Conservation (phyloP, 148 eudicot species). For the Rheum nobile region DNA sequence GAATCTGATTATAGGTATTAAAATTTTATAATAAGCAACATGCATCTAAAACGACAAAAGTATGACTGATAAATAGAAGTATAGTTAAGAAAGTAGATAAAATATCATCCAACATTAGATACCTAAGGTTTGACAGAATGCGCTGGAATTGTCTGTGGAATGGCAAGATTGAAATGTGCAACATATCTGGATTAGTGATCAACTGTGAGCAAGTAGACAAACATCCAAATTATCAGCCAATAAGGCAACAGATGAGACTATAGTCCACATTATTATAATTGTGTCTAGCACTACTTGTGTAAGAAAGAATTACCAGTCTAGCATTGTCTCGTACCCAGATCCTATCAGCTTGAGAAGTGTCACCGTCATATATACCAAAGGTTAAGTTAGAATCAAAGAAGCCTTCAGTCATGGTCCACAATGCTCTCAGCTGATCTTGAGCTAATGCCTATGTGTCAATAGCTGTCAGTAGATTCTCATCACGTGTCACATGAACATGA, state of each 20-base stretch:
- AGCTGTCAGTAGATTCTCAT: neutral
- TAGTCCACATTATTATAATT: neutral
- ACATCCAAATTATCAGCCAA: neutral
- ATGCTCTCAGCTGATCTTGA: slow-evolving; percentile 84
- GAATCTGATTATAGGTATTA: slow-evolving; percentile 32
- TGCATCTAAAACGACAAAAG: neutral
- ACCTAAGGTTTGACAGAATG: slow-evolving; percentile 81
- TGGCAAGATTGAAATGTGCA: slow-evolving; percentile 91
- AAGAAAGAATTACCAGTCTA: slow-evolving; percentile 52
- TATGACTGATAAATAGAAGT: neutral
- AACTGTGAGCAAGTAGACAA: slow-evolving; percentile 47
- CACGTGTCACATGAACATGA: neutral
- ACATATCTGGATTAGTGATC: slow-evolving; percentile 97
- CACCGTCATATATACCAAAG: slow-evolving; percentile 92
- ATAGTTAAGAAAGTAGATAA: neutral
- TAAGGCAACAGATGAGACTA: neutral
- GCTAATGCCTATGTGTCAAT: slow-evolving; percentile 75
- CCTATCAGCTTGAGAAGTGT: slow-evolving; percentile 70
- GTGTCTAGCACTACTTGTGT: neutral
- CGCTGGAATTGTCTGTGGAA: slow-evolving; percentile 67
- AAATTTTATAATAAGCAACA: neutral
- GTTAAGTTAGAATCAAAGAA: slow-evolving; percentile 36
- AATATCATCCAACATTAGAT: slow-evolving; percentile 14
- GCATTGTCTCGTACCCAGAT: slow-evolving; percentile 71
- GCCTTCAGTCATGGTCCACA: slow-evolving; percentile 42